These are phyloP conservation scores for Boeremia lycopersici DNA, from an alignment of 2,329 filamentous ascomycete species.

Conservation along the genomic window DNA sequence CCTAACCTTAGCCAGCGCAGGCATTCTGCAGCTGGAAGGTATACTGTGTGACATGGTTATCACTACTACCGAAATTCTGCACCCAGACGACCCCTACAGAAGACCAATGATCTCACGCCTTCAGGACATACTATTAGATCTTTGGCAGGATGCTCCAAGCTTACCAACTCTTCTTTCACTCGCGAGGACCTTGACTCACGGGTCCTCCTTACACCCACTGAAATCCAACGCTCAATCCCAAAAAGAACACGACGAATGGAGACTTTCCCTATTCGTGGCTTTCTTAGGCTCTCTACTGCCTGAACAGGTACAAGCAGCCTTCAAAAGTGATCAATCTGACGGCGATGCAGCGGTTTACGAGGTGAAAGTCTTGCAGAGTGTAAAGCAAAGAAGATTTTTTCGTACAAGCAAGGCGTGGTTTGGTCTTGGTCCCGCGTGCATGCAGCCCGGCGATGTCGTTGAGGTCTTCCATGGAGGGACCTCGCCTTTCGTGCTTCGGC, in stretches of 20 bases:
- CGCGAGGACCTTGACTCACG: not conserved
- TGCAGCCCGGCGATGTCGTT: slow-evolving; percentile 3
- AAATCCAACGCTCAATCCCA: not conserved
- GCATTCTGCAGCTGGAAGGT: not conserved
- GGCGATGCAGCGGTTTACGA: too few relatives aligned
- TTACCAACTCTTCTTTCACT: not conserved
- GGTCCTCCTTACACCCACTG: not conserved
- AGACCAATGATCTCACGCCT: not conserved
- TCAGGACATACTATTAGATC: not conserved
- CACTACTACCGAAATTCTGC: not conserved
- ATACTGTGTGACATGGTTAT: not conserved
- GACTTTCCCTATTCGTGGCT: not conserved
- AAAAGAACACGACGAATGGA: not conserved
- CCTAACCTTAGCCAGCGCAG: not conserved
- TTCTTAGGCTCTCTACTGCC: not conserved
- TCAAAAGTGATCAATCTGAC: not conserved
- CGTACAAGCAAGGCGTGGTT: not conserved
- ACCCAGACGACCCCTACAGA: not conserved
- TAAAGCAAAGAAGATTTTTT: not conserved
- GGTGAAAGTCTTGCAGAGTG: not conserved
- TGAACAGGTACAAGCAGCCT: too few relatives aligned
- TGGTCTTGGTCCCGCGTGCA: slow-evolving; percentile 6
- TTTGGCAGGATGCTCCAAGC: not conserved
- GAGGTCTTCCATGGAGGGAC: slow-evolving; percentile 3
- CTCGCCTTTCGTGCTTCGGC: slow-evolving; percentile 1